These are phyloP conservation scores for Colletotrichum destructivum DNA, from an alignment of 2,329 filamentous ascomycete species.

Conservation along the genomic window DNA sequence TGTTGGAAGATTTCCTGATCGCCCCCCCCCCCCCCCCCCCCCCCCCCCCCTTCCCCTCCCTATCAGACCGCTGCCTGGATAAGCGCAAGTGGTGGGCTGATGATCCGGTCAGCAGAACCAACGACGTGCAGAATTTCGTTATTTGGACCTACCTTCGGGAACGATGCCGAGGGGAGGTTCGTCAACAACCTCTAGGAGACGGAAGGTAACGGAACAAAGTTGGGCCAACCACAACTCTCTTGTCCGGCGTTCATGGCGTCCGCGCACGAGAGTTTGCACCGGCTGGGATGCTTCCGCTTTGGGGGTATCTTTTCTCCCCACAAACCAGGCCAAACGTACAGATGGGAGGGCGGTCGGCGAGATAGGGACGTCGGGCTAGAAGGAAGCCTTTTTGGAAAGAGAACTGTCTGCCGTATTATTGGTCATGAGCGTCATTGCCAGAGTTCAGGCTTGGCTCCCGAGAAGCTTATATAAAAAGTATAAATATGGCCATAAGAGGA, in stretches of 20 bases:
- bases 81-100: constrained; percentile 12
- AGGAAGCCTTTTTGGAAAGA: background rate
- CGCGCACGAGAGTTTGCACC: constrained; percentile 10
- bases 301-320: background rate
- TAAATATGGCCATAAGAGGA: constrained; percentile 26
- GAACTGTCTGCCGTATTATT: constrained; percentile 21
- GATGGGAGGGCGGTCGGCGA: constrained; percentile 21
- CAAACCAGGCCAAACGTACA: constrained; percentile 2
- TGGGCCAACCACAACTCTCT: background rate
- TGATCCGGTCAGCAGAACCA: background rate
- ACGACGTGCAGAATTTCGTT: constrained; percentile 1
- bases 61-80: background rate
- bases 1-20: too few relatives aligned
- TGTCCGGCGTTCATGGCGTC: background rate
- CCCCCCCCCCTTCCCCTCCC: background rate
- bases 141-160: background rate
- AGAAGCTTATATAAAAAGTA: constrained; percentile 21
- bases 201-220: background rate
- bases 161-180: constrained; percentile 4
- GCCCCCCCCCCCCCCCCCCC: too few relatives aligned
- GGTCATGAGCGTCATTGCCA: constrained; percentile 16
- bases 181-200: background rate
- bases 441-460: constrained; percentile 31
- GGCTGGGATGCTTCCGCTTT: constrained; percentile 14
- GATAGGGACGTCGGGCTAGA: constrained; percentile 11